These are phyloP conservation scores for Antrodiella citrinella DNA, from an alignment of 768 basidiomycete species.

Conservation along the genomic window DNA sequence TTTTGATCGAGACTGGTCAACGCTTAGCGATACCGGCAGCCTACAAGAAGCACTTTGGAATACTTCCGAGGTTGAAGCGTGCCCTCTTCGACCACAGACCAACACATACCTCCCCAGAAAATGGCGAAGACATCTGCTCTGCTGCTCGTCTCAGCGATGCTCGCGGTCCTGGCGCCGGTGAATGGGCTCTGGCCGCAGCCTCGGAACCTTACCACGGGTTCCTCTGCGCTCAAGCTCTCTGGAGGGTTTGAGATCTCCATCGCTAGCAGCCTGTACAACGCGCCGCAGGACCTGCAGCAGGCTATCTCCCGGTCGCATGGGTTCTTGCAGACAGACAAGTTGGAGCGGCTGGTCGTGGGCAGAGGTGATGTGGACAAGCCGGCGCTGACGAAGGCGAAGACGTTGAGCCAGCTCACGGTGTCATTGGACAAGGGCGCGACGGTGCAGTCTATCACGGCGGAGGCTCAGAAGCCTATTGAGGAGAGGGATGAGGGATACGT, in stretches of 20 bases:
- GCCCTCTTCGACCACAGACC: not conserved
- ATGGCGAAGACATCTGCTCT: conserved; percentile 12
- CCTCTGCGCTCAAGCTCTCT: conserved; percentile 30
- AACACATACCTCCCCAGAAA: not conserved
- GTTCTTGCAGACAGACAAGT: conserved; percentile 43
- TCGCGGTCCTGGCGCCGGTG: conserved; percentile 14
- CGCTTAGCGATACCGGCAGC: not conserved
- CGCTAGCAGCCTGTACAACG: conserved; percentile 23
- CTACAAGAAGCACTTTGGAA: not conserved
- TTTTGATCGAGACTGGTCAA: not conserved
- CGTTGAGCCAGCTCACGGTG: conserved; percentile 37
- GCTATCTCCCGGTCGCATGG: conserved; percentile 43
- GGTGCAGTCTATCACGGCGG: conserved; percentile 38
- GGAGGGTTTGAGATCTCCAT: conserved; percentile 42
- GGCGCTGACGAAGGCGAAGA: conserved; percentile 30
- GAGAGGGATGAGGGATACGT: conserved; percentile 53
- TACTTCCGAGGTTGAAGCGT: conserved; percentile 1
- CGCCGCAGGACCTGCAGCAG: conserved; percentile 50
- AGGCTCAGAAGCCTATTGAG: conserved; percentile 42
- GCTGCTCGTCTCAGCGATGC: conserved; percentile 13
- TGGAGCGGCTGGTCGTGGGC: conserved; percentile 49
- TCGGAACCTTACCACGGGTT: conserved; percentile 20
- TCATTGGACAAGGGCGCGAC: conserved; percentile 25
- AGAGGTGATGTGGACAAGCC: conserved; percentile 43
- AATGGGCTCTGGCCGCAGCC: conserved; percentile 32